Conservation (phyloP, 257 asterid genomes). For the Ilex asprella region DNA sequence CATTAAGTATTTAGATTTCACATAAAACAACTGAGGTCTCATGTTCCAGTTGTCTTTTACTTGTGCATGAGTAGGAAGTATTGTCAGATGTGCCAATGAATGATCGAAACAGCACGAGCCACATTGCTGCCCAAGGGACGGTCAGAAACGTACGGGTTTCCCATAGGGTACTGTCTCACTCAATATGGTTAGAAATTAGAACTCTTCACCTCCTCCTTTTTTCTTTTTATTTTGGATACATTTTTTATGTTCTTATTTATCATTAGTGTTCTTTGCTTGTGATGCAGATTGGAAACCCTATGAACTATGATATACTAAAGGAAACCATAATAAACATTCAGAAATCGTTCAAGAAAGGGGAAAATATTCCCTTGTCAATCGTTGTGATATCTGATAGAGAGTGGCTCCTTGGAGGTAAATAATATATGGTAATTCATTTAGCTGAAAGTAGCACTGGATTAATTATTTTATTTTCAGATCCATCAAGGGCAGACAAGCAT, state of each 20-base stretch:
- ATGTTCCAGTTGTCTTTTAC: conserved; percentile 2
- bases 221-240: not conserved
- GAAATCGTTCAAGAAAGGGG: conserved; percentile 44
- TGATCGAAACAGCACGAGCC: conserved; percentile 59
- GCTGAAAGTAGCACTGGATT: conserved; percentile 4
- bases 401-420: conserved; percentile 86
- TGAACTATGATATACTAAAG: conserved; percentile 73
- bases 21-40: too few species aligned
- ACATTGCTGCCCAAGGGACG: conserved; percentile 56
- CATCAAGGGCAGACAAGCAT: conserved; percentile 83
- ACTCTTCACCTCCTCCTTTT: conserved; percentile 1
- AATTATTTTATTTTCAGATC: conserved; percentile 39
- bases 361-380: conserved; percentile 64
- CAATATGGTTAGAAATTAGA: conserved; percentile 8
- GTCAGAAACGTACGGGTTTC: conserved; percentile 71
- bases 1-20: not conserved
- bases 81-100: conserved; percentile 89
- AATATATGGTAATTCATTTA: conserved; percentile 6
- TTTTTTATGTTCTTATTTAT: conserved; percentile 3
- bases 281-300: conserved; percentile 82
- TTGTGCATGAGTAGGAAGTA: conserved; percentile 53
- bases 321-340: conserved; percentile 57
- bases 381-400: conserved; percentile 87
- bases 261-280: conserved; percentile 13
- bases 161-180: conserved; percentile 53